These are phyloP conservation scores for Wickerhamomyces canadensis DNA, from an alignment of 805 yeast species.

Conservation along the genomic window DNA sequence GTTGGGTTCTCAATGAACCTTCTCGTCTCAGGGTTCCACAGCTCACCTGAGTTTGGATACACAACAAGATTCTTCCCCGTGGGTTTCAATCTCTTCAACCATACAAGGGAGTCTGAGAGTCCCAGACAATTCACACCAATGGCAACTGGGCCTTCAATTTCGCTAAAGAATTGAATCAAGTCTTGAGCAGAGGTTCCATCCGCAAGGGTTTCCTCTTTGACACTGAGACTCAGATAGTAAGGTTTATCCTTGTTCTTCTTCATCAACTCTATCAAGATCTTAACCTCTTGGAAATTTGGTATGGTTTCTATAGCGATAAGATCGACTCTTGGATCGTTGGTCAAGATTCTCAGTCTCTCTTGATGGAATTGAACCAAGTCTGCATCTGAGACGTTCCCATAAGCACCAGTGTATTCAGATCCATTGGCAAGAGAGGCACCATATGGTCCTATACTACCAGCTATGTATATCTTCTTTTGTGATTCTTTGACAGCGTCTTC, in stretches of 20 bases:
- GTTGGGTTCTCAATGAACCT: conserved; percentile 32
- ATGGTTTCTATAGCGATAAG: conserved; percentile 63
- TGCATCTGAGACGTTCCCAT: conserved; percentile 32
- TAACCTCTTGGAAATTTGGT: conserved; percentile 52
- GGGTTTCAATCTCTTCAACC: conserved; percentile 31
- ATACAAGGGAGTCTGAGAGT: conserved; percentile 33
- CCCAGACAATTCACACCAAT: conserved; percentile 71
- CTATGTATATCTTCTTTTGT: not conserved
- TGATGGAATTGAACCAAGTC: conserved; percentile 43
- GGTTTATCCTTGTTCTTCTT: conserved; percentile 30
- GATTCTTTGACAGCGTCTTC: not conserved
- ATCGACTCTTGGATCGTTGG: conserved; percentile 38
- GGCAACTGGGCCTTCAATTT: conserved; percentile 20
- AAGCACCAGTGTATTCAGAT: conserved; percentile 65
- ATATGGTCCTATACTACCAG: conserved; percentile 33
- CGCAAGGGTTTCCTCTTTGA: conserved; percentile 34
- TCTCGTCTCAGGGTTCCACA: conserved; percentile 44
- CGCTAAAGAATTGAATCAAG: conserved; percentile 22
- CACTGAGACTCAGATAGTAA: conserved; percentile 37
- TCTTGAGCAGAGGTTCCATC: conserved; percentile 43
- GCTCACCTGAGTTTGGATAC: conserved; percentile 77
- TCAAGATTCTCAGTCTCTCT: conserved; percentile 34
- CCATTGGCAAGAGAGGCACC: conserved; percentile 45
- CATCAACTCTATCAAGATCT: conserved; percentile 38
- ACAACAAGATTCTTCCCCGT: conserved; percentile 37